phyloP scores from a whole-genome alignment of 495 filamentous ascomycete species.

The Talaromyces borbonicus region DNA sequence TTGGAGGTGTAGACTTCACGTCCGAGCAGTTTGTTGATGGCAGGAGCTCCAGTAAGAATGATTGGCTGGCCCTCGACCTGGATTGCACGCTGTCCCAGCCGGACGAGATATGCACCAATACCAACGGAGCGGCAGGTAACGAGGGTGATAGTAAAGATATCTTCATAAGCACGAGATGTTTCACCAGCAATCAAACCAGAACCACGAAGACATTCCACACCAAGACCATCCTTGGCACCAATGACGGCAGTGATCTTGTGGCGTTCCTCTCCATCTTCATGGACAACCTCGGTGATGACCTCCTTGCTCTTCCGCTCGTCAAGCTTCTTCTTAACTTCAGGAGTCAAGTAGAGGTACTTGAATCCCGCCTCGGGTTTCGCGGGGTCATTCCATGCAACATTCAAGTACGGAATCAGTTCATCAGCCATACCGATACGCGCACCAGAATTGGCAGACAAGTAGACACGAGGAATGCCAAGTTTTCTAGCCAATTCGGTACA shows the following conservation, averaged over 20 bases:
- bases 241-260: slow-evolving; percentile 93
- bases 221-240: slow-evolving; percentile 89
- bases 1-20: slow-evolving; percentile 99
- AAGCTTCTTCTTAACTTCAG: slow-evolving; percentile 78
- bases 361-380: slow-evolving; percentile 82
- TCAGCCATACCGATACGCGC: slow-evolving; percentile 95
- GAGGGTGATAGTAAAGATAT: slow-evolving; percentile 97
- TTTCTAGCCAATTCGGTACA: slow-evolving; percentile 92
- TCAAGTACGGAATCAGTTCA: slow-evolving; percentile 93
- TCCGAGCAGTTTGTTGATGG: slow-evolving; percentile 95
- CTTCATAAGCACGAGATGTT: slow-evolving; percentile 92
- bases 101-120: slow-evolving; percentile 97
- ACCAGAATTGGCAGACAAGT: slow-evolving; percentile 98
- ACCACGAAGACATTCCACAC: slow-evolving; percentile 94
- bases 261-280: slow-evolving; percentile 79
- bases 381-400: slow-evolving; percentile 88
- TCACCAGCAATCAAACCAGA: slow-evolving; percentile 97
- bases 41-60: slow-evolving; percentile 94
- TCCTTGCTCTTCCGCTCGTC: slow-evolving; percentile 69
- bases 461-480: slow-evolving; percentile 91
- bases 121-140: slow-evolving; percentile 96
- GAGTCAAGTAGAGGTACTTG: slow-evolving; percentile 95
- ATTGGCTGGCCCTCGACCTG: slow-evolving; percentile 99
- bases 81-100: slow-evolving; percentile 93
- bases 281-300: slow-evolving; percentile 81